Evolutionary conservation across 768 basidiomycete species (phyloP), one percentile per base, ranked within the genome.

Genomic region (Termitomyces sp.): DNA sequence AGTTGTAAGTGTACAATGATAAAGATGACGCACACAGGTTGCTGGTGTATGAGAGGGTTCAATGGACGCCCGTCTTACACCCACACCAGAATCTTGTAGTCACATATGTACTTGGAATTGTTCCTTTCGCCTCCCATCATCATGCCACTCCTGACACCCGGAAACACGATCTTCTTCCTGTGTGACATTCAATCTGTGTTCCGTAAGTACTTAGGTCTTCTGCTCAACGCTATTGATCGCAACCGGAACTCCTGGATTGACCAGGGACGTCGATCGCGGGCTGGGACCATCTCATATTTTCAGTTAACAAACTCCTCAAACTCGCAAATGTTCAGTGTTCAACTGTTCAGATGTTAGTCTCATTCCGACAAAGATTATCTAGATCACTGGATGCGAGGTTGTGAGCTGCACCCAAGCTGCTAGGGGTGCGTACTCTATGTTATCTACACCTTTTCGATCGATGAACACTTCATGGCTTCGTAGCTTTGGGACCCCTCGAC

Each of bases 401-500:
- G 61, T 64, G 8, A 62, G 61, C 58, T 60, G 59, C 40, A 64
- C 63, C 1, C 63, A 64, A 44, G 63, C 63, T 27, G 56, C 55
- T 10, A 53, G 57, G 57, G 60, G 63, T 62, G 32, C 16, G 50
- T 57, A 54, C 53, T 25, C 32, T 54, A 43, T n/a, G 6, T 53
- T 48, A 23, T 12, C 21, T 7, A 34, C 25, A 17, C 17, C 2
- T 17, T n/a, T 52, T n/a, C n/a, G n/a, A n/a, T n/a, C 32, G 10
- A 38, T 46, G 9, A 21, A 34, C 21, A 35, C 29, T 45, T 10
- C 21, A 50, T 27, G 4, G 19, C 12, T 27, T 38, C 7, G 19
- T 48, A 92, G 90, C 79, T 0, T 78, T 94, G 42, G 92, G 92
- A 0, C 74, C 76, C 17, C 90, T 86, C 5, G 81, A 82, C 38